phyloP scores from a whole-genome alignment of 208 protist species.

The Porcisia deanei region DNA sequence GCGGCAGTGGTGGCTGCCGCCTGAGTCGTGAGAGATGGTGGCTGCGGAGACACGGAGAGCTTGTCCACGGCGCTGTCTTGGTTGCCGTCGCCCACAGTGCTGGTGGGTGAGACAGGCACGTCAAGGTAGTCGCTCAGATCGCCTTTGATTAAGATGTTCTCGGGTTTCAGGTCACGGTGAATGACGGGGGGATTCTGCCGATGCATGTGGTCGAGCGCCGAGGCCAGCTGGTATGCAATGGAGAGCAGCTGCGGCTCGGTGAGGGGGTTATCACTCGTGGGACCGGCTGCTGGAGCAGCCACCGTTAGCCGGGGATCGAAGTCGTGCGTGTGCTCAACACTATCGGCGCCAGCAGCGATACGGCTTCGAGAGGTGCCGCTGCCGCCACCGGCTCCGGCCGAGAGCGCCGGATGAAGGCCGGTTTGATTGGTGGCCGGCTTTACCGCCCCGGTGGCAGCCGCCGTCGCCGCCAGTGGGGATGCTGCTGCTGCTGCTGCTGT shows the following conservation, averaged over 20 bases:
- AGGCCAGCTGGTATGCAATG: slow-evolving; percentile 80
- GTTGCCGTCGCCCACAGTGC: neutral
- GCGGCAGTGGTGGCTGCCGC: neutral
- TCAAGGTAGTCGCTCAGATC: slow-evolving; percentile 29
- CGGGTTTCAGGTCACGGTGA: slow-evolving; percentile 98
- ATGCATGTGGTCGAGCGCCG: slow-evolving; percentile 76
- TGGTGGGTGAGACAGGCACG: neutral
- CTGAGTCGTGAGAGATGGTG: slow-evolving; percentile 4
- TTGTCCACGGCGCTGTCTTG: neutral
- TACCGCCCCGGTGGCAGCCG: slow-evolving; percentile 20
- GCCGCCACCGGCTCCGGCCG: neutral
- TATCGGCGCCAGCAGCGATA: neutral
- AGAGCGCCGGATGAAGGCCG: neutral
- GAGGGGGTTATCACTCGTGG: slow-evolving; percentile 43
- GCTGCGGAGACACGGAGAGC: neutral
- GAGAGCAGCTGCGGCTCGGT: slow-evolving; percentile 75
- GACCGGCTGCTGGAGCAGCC: slow-evolving; percentile 5
- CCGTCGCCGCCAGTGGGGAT: slow-evolving; percentile 7
- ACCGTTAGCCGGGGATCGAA: neutral
- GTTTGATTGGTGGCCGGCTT: slow-evolving; percentile 5
- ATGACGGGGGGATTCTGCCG: slow-evolving; percentile 94
- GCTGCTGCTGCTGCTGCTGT: neutral
- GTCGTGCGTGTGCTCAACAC: neutral
- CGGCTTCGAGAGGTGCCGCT: neutral
- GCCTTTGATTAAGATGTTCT: slow-evolving; percentile 90